Base-by-base conservation (phyloP, 2,329 filamentous ascomycete species). In the Alternaria brassicae region DNA sequence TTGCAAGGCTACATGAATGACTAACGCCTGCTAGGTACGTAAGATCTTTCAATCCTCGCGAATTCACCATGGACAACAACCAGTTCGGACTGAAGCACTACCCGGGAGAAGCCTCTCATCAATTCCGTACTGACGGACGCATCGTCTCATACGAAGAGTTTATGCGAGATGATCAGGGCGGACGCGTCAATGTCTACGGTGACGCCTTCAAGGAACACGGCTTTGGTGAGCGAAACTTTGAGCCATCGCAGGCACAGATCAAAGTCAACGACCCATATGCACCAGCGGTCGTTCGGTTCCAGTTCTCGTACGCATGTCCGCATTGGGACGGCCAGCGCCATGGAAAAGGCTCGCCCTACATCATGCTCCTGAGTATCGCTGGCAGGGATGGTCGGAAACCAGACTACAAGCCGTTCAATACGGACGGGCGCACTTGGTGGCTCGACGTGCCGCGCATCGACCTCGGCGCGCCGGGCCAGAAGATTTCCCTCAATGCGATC, bases 381-480 rank as follows among this genome's bases (percentile, higher is more conserved):
- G 76, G 76, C 10, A 44, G 88, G 25, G 90, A 92, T 66, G 91
- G 91, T 0, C 81, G 85, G 7, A 86, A 89, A 50, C 85, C 89
- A 9, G 87, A 93, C 41, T 83, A 86, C 54, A 79, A 94, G 1
- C 86, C 91, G 0, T 86, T 97, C 54, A 69, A 79, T 10, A 90
- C 86, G n/a, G 90, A 94, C 60, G 91, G 90, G 13, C 90, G 85
- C 71, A 88, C 89, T 79, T 96, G 90, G 86, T 96, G 91, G 88
- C 78, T 88, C 2, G 94, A 97, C 77, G 85, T 97, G 7, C 58
- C 69, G 34, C 66, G 78, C 5, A 45, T 61, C 8, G 87, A 84
- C 45, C 77, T 94, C 4, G 70, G 80, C 60, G 62, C 72, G 70
- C 68, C 72, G 0, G 77, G 76, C 1, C 87, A 93, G 77, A 86